These are phyloP conservation scores for Ramularia collo-cygni DNA, from an alignment of 2,329 filamentous ascomycete genomes.

Conservation along the genomic window DNA sequence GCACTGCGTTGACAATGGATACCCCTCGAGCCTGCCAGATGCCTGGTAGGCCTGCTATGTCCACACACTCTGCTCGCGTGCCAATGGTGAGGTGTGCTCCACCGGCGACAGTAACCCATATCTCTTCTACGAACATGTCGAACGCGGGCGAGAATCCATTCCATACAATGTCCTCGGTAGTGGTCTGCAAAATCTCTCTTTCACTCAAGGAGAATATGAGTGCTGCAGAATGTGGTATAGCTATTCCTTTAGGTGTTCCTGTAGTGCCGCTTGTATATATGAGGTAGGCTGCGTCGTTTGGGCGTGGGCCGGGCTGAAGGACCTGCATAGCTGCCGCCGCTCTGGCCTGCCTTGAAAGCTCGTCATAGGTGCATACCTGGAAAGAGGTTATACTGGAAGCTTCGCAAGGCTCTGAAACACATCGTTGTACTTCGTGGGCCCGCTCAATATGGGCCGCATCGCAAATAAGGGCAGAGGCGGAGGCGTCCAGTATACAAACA, in stretches of 20 bases:
- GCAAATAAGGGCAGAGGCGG: conserved; percentile 13
- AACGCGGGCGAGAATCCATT: conserved; percentile 21
- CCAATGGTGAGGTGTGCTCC: conserved; percentile 19
- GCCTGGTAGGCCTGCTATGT: conserved; percentile 12
- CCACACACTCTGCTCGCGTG: conserved; percentile 16
- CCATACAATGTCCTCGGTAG: conserved; percentile 14
- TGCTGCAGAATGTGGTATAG: conserved; percentile 18
- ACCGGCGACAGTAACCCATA: conserved; percentile 21
- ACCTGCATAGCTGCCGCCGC: not conserved
- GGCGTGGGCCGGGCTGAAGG: conserved; percentile 4
- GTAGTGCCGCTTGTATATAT: conserved; percentile 62
- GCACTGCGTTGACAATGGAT: conserved; percentile 18
- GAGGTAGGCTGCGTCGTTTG: conserved; percentile 51
- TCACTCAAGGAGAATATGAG: conserved; percentile 16
- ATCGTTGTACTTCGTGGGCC: conserved; percentile 11
- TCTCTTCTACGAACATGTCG: conserved; percentile 23
- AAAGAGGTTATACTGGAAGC: conserved; percentile 3
- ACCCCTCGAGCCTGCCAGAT: conserved; percentile 16
- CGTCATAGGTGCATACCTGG: conserved; percentile 9
- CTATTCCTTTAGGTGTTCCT: conserved; percentile 65
- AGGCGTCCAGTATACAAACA: conserved; percentile 14
- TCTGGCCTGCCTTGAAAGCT: conserved; percentile 3
- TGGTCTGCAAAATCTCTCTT: conserved; percentile 16
- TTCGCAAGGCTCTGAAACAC: conserved; percentile 3
- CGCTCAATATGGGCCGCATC: conserved; percentile 14